Evolutionary conservation across 495 filamentous ascomycete species (phyloP).

Genomic region (Lentithecium fluviatile): DNA sequence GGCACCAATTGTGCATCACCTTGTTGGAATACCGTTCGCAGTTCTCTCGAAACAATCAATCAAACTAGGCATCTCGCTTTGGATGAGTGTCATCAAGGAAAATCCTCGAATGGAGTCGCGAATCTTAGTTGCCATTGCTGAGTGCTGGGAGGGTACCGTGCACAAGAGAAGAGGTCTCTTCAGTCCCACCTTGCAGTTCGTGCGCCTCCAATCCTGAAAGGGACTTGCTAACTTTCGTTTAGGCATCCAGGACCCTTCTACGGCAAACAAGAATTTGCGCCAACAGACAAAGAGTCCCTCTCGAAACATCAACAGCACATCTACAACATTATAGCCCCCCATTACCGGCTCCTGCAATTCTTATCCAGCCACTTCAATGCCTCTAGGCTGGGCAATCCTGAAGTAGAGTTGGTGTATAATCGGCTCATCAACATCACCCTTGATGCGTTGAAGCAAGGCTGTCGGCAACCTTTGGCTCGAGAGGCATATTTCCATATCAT

Average conservation of each 20-base stretch:
- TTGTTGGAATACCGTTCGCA: constrained; percentile 87
- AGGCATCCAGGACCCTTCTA: constrained; percentile 88
- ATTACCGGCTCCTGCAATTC: constrained; percentile 82
- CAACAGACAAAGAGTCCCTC: constrained; percentile 77
- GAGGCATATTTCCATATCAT: constrained; percentile 88
- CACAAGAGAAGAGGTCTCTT: constrained; percentile 77
- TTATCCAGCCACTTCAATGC: constrained; percentile 93
- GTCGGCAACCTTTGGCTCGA: constrained; percentile 78
- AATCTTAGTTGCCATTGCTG: constrained; percentile 76
- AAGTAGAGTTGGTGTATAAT: constrained; percentile 76
- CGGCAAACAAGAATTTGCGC: constrained; percentile 86
- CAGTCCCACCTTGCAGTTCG: constrained; percentile 64
- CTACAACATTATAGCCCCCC: constrained; percentile 78
- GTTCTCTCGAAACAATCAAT: constrained; percentile 94
- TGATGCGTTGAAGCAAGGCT: constrained; percentile 64
- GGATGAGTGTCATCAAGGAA: constrained; percentile 95
- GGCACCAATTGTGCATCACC: constrained; percentile 72
- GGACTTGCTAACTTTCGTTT: constrained; percentile 32
- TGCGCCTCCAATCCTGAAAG: constrained; percentile 7
- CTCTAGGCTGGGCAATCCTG: constrained; percentile 71
- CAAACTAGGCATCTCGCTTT: constrained; percentile 90
- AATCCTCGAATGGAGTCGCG: constrained; percentile 84
- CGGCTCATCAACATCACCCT: constrained; percentile 75
- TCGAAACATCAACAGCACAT: constrained; percentile 70
- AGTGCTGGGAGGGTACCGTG: constrained; percentile 82